phyloP scores from a whole-genome alignment of 306 rosid species.

The Medicago arabica region DNA sequence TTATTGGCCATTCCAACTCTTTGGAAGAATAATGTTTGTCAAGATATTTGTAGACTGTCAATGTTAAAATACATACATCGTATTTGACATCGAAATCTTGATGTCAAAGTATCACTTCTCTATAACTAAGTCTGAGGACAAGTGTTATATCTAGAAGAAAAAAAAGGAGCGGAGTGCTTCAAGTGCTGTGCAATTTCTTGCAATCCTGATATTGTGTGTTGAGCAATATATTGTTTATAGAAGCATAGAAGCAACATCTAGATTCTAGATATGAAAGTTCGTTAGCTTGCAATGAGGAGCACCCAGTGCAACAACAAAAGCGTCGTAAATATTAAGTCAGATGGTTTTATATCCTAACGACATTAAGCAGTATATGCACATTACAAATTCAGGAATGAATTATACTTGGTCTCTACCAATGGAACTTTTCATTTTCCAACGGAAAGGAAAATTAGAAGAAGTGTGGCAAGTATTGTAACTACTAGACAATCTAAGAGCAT shows the following conservation, averaged over 20 bases:
- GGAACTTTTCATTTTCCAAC: too few relatives aligned
- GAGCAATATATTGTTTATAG: neutral
- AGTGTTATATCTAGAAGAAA: neutral
- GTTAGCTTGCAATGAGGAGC: neutral
- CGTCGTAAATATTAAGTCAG: too few relatives aligned
- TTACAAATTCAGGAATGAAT: slow-evolving; percentile 6
- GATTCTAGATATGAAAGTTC: neutral
- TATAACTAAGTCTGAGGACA: neutral
- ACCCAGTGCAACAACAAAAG: neutral
- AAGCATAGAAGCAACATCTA: neutral
- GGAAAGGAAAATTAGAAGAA: too few relatives aligned
- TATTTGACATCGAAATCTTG: too few relatives aligned
- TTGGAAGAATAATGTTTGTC: neutral
- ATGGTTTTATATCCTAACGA: too few relatives aligned
- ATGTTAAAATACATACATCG: too few relatives aligned
- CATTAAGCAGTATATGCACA: neutral
- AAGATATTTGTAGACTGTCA: neutral
- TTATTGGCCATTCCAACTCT: too few relatives aligned
- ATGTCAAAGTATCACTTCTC: too few relatives aligned
- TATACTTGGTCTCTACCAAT: too few relatives aligned
- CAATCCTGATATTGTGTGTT: neutral
- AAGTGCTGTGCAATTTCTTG: neutral
- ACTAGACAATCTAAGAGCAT: slow-evolving; percentile 16
- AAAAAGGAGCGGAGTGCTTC: neutral
- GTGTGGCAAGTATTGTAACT: too few relatives aligned